phyloP scores from a whole-genome alignment of 345 rosid genomes.

The Citrus inodora region DNA sequence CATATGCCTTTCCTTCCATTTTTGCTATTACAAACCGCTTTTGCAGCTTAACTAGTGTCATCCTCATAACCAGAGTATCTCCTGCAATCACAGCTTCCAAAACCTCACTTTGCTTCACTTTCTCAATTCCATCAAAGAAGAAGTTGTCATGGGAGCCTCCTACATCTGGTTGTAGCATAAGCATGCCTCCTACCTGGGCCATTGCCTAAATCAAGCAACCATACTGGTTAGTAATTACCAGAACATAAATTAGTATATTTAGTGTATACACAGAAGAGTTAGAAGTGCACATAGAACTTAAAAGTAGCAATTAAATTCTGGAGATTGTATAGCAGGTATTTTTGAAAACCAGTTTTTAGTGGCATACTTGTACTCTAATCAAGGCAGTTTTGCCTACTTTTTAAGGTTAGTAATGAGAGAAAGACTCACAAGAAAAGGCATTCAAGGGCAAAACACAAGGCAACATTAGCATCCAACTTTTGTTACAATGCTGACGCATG shows the following conservation, averaged over 20 bases:
- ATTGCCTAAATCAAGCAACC: conserved; percentile 57
- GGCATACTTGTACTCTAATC: too few relatives aligned
- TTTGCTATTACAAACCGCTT: conserved; percentile 86
- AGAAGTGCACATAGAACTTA: background rate
- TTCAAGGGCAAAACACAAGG: too few relatives aligned
- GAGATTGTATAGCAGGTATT: background rate
- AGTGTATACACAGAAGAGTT: background rate
- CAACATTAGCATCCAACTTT: too few relatives aligned
- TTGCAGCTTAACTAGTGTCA: conserved; percentile 84
- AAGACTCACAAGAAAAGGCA: background rate
- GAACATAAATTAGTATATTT: background rate
- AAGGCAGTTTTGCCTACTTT: too few relatives aligned
- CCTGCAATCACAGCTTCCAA: conserved; percentile 94
- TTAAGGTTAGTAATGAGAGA: too few relatives aligned
- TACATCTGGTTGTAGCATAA: conserved; percentile 89
- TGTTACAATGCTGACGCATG: too few relatives aligned
- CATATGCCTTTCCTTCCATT: conserved; percentile 94
- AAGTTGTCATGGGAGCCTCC: conserved; percentile 73
- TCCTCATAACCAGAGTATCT: conserved; percentile 91
- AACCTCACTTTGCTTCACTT: conserved; percentile 57
- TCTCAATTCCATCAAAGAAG: conserved; percentile 84
- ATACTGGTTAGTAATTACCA: background rate
- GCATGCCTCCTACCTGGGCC: conserved; percentile 93
- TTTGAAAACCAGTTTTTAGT: too few relatives aligned
- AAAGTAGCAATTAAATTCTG: background rate